Conservation (phyloP, 2,329 filamentous ascomycete species). For the Aspergillus awamori region DNA sequence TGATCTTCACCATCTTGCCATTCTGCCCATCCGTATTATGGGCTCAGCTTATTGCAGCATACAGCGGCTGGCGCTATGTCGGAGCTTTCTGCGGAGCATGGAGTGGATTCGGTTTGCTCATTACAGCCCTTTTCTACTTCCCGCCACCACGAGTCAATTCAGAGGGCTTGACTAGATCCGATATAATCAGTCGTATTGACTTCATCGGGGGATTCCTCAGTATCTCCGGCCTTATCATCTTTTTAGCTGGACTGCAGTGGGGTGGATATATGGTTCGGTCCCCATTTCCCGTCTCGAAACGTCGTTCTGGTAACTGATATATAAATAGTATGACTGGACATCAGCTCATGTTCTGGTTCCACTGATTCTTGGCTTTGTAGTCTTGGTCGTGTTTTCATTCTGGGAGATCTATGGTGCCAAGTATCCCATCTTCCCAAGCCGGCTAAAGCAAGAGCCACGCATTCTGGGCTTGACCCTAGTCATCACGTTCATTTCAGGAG, state of each 20-base stretch:
- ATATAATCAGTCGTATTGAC: conserved; percentile 53
- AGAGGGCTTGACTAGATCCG: conserved; percentile 38
- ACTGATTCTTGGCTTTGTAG: conserved; percentile 47
- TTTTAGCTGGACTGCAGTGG: conserved; percentile 56
- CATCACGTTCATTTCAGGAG: conserved; percentile 62
- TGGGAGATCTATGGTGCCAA: conserved; percentile 53
- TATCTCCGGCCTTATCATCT: conserved; percentile 51
- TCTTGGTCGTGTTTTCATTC: conserved; percentile 49
- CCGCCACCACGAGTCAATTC: conserved; percentile 50
- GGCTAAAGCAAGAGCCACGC: conserved; percentile 52
- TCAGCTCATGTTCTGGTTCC: conserved; percentile 51
- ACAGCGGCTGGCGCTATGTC: conserved; percentile 50
- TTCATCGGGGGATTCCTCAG: conserved; percentile 55
- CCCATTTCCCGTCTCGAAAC: conserved; percentile 2
- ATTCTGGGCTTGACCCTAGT: conserved; percentile 57
- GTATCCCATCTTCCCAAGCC: conserved; percentile 50
- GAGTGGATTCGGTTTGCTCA: conserved; percentile 46
- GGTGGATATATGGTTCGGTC: conserved; percentile 50
- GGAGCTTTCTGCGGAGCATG: conserved; percentile 47
- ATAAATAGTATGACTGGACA: conserved; percentile 45
- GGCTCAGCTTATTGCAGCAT: conserved; percentile 58
- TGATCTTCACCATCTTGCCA: conserved; percentile 65
- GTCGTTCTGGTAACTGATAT: background rate
- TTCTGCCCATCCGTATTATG: conserved; percentile 66
- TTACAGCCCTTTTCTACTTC: conserved; percentile 49